Conservation (phyloP, 495 filamentous ascomycete species). For the Mytilinidion resinicola region DNA sequence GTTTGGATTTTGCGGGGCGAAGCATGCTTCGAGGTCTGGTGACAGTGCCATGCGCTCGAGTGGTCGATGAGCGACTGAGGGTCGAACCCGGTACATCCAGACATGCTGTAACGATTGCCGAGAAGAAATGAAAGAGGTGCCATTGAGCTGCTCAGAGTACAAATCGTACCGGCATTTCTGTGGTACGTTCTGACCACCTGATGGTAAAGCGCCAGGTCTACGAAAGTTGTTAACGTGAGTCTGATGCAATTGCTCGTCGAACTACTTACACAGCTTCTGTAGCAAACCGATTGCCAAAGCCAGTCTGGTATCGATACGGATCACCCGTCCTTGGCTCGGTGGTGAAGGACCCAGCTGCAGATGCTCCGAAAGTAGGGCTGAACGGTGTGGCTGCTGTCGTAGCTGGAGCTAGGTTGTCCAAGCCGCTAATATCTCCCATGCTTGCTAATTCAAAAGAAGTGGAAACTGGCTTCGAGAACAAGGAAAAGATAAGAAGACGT, state of each 20-base stretch:
- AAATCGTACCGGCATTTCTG: constrained; percentile 13
- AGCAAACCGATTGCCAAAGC: constrained; percentile 10
- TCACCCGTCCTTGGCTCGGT: constrained; percentile 1
- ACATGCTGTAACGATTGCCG: constrained; percentile 8
- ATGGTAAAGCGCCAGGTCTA: constrained; percentile 7
- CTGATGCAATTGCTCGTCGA: too few relatives aligned
- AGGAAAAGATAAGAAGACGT: too few relatives aligned
- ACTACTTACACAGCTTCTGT: constrained; percentile 9
- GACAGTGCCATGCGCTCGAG: background rate
- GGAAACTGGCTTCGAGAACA: too few relatives aligned
- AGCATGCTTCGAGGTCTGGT: background rate
- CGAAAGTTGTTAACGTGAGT: too few relatives aligned
- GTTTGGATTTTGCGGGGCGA: background rate
- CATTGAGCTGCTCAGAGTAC: constrained; percentile 15
- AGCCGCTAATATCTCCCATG: too few relatives aligned
- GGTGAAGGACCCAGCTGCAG: background rate
- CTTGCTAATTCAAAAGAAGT: too few relatives aligned
- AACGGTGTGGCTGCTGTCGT: too few relatives aligned
- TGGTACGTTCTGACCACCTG: constrained; percentile 7
- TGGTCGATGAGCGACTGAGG: constrained; percentile 11
- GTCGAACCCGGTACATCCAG: constrained; percentile 20
- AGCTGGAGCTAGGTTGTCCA: too few relatives aligned
- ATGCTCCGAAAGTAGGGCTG: background rate
- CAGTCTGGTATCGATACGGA: constrained; percentile 10
- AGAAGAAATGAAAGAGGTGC: constrained; percentile 10